Base-by-base conservation (phyloP, 768 basidiomycete species). In the Lactifluus subvellereus region DNA sequence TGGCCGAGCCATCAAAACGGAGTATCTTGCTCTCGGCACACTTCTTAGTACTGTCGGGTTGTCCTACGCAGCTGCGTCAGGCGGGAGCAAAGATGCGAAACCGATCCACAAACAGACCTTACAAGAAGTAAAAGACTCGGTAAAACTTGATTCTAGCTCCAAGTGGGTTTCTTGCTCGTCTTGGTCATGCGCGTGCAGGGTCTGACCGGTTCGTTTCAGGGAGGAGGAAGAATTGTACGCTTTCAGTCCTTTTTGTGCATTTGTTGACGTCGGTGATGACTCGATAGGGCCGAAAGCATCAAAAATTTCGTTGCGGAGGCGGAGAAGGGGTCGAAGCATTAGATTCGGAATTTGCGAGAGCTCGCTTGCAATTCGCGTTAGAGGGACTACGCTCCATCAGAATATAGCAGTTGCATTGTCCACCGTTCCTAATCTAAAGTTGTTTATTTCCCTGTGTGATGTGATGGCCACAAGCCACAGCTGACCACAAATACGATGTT, bases 161-260 rank as follows among this genome's bases (percentile, higher is more conserved):
- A 85, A 81, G 90, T 88, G 73, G 72, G 87, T 49, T 48, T 18
- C 32, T 27, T 27, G 27, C 27, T 27, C 27, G 27, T 27, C 22
- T 22, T 51, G 33, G 27, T 45, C 20, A 20, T 53, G 67, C 40
- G 45, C 49, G 35, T 33, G 49, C 32, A 35, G 22, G 54, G 35
- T 54, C 57, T 54, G 64, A 62, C 40, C 30, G 22, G 33, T 43
- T 53, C 47, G 16, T 42, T 71, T 20, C 69, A 92, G 89, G 65
- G 89, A 93, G 74, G 91, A 94, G 73, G 91, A 90, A 71, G 79
- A 85, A 67, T 93, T 93, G 91, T 93, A 77, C 74, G 83, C 84
- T 72, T 67, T 47, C 45, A 40, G 59, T 62, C 7, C 56, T 42
- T 55, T 64, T 67, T 16, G 20, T 27, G 8, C 35, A 62, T 20